A percentile compares a stretch with the other conserved stretches of the same genome.
These are phyloP conservation scores for Hebeloma cylindrosporum DNA, from an alignment of 768 basidiomycete species.

Conservation along the genomic window DNA sequence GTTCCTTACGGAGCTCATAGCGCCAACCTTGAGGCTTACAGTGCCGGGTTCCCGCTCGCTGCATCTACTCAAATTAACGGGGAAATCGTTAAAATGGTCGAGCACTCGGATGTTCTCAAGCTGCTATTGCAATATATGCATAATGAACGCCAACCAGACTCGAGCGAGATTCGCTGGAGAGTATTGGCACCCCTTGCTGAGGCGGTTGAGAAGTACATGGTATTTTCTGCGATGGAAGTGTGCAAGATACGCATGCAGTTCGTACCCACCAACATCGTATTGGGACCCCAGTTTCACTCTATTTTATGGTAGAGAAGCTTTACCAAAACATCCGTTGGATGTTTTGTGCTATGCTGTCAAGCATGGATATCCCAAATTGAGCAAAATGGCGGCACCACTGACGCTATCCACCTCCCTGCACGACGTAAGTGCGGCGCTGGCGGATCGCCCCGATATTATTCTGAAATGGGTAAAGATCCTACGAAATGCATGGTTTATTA, in stretches of 20 bases:
- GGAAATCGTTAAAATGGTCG: no score
- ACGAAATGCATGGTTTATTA: no score
- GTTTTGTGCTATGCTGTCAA: constrained; percentile 13
- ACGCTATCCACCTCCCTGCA: neutral
- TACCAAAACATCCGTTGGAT: constrained; percentile 5
- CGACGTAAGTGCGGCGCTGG: neutral
- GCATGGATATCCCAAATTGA: constrained; percentile 14
- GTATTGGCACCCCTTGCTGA: constrained; percentile 11
- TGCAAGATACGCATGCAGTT: constrained; percentile 16
- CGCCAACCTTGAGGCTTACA: no score
- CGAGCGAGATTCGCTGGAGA: neutral
- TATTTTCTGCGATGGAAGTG: constrained; percentile 15
- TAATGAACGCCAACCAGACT: constrained; percentile 9
- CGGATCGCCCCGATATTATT: neutral
- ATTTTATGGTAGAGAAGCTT: no score
- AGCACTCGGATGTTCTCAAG: neutral
- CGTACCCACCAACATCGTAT: neutral
- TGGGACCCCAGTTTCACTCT: neutral
- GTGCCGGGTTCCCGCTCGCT: no score
- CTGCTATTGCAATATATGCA: constrained; percentile 16
- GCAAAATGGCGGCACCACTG: constrained; percentile 8
- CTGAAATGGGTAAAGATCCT: neutral
- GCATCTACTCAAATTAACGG: no score
- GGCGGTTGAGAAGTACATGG: constrained; percentile 17
- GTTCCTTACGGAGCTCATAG: no score